Evolutionary conservation across 305 asterid genomes (phyloP).

Genomic region (Fraxinus velutina): DNA sequence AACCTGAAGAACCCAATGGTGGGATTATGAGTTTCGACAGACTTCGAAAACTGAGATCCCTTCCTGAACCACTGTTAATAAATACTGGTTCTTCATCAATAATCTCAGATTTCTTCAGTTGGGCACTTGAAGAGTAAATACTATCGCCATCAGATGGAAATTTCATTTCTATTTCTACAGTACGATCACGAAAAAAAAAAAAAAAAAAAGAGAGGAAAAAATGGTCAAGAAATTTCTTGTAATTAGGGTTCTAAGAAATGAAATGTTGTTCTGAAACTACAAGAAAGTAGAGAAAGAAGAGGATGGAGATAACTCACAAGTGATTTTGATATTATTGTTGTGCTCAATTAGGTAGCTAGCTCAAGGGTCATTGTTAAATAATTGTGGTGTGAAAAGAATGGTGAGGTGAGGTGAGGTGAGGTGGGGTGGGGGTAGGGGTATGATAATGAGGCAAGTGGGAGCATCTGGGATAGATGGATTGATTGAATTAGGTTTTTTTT

Average conservation of each 20-base stretch:
- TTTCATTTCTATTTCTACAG: slow-evolving; percentile 20
- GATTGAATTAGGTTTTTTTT: not conserved
- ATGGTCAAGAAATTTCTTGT: not conserved
- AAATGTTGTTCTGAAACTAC: not conserved
- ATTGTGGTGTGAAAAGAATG: not conserved
- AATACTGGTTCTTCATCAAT: not conserved
- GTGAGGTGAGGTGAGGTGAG: not conserved
- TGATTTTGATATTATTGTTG: not conserved
- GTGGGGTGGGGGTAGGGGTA: not conserved
- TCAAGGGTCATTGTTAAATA: not conserved
- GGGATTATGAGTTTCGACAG: slow-evolving; percentile 76
- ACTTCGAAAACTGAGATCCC: slow-evolving; percentile 54
- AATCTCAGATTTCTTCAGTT: not conserved
- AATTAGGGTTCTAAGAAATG: not conserved
- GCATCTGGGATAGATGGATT: slow-evolving; percentile 18
- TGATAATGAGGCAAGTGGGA: slow-evolving; percentile 21
- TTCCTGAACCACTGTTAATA: slow-evolving; percentile 7
- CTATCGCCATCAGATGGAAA: not conserved
- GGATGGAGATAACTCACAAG: not conserved
- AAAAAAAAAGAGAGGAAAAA: too few species aligned
- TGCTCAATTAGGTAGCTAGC: not conserved
- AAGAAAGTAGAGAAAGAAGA: not conserved
- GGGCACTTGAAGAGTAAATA: not conserved
- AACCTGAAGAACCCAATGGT: slow-evolving; percentile 63
- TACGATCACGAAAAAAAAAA: not conserved